Base-by-base conservation (phyloP, 1,284 basidiomycete genomes). In the Rhizoctonia solani region DNA sequence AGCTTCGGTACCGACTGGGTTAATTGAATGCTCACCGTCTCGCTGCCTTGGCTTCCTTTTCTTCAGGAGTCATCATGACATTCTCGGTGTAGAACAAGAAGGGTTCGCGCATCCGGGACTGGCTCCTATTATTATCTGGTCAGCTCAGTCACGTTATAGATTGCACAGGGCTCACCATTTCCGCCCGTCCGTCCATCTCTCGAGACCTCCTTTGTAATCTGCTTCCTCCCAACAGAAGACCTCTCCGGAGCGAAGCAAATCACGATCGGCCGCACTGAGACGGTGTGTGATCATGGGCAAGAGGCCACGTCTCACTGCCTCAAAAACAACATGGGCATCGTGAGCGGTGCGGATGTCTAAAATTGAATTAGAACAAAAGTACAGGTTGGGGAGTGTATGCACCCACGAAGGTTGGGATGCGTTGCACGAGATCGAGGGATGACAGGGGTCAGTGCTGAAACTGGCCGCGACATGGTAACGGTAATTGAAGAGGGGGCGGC, bases 151-250 rank as follows among this genome's bases (percentile, higher is more conserved):
- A 6, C n/a, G 5, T 21, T 25, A 19, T 19, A 8, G 37, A 16
- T n/a, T 37, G 30, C 27, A 30, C 21, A n/a, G 4, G 13, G 50
- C 58, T 16, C 9, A 68, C 71, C 71, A 72, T 55, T 72, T 72
- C 50, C 70, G 66, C n/a, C 71, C 71, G 44, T 72, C 71, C 16
- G 71, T 72, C 71, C 71, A 72, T 25, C 71, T 70, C 49, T 72
- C 71, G 50, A 72, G 67, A 19, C 71, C 71, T 30, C 71, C 71
- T 50, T 71, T 71, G 69, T 72, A 69, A 19, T 65, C 67, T 41
- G 70, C 71, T 53, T 71, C 70, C 56, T 71, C 70, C 70, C 70
- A 71, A 47, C 69, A 69, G 61, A 71, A 71, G 41, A 71, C 70
- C 21, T 69, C 70, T 39, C 70, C 70, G 19, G 56, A 63, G 30